Percentiles rank a stretch among this genome's conserved stretches.
phyloP scores from a whole-genome alignment of 306 rosid genomes.

The Ammopiptanthus mongolicus region DNA sequence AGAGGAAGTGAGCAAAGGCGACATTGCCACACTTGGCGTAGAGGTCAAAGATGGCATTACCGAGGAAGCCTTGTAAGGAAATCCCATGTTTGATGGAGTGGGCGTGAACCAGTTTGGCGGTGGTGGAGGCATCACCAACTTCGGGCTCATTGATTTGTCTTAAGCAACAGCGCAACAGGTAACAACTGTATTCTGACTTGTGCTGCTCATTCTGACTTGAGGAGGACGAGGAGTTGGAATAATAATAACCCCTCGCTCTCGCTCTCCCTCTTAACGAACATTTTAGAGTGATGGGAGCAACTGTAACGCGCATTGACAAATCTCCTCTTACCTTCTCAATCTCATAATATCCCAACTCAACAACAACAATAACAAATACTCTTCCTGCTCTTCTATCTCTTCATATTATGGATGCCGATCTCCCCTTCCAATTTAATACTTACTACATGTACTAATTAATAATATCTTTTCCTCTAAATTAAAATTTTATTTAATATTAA shows the following conservation, averaged over 20 bases:
- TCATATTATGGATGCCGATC: too few relatives aligned
- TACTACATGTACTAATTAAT: too few relatives aligned
- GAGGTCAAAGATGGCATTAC: conserved; percentile 47
- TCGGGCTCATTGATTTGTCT: conserved; percentile 30
- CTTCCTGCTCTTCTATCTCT: too few relatives aligned
- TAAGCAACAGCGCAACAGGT: conserved; percentile 25
- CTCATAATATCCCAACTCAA: too few relatives aligned
- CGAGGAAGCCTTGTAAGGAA: conserved; percentile 41
- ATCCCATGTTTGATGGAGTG: conserved; percentile 37
- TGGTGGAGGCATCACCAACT: conserved; percentile 26
- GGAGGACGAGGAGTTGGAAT: too few relatives aligned
- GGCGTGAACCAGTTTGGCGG: conserved; percentile 40
- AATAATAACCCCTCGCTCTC: too few relatives aligned
- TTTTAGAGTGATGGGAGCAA: neutral
- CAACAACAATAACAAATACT: too few relatives aligned
- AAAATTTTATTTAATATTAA: too few relatives aligned
- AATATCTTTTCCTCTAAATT: too few relatives aligned
- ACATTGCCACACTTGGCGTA: conserved; percentile 52
- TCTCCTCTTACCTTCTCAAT: too few relatives aligned
- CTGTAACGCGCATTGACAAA: neutral
- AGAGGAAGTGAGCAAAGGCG: conserved; percentile 41
- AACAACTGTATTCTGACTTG: neutral
- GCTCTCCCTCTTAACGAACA: neutral
- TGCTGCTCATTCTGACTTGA: neutral
- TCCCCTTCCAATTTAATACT: too few relatives aligned